Percentiles rank a stretch among this genome's conserved stretches.
phyloP scores from a whole-genome alignment of 306 rosid species.

The Cicer chorassanicum region DNA sequence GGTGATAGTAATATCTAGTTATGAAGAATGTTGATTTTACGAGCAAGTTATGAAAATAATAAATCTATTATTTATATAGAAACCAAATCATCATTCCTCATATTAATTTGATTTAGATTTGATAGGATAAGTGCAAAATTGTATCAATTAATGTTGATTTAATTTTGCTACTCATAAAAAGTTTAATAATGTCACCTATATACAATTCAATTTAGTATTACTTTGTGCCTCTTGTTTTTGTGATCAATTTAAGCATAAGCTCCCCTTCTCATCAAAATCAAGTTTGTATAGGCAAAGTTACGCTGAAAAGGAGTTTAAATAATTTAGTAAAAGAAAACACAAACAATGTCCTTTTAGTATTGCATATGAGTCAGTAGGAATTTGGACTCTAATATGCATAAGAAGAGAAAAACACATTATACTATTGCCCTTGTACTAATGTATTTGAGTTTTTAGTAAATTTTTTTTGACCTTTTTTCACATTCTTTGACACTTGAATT shows the following conservation, averaged over 20 bases:
- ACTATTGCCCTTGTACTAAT: too few species aligned
- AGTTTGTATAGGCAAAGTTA: background rate
- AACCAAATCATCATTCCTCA: background rate
- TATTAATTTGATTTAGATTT: slow-evolving; percentile 9
- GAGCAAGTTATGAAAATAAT: background rate
- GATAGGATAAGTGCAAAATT: background rate
- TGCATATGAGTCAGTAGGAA: background rate
- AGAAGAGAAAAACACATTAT: too few species aligned
- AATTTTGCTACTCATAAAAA: background rate
- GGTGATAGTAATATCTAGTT: background rate
- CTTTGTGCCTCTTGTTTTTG: background rate
- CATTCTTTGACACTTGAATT: background rate
- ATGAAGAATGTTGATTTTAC: background rate
- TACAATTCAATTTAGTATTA: background rate
- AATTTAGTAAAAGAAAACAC: background rate
- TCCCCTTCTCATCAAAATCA: background rate
- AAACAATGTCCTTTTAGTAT: background rate
- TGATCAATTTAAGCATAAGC: background rate
- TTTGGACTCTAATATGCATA: background rate
- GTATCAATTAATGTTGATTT: background rate
- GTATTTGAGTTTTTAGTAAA: background rate
- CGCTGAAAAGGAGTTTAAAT: background rate
- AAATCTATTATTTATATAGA: background rate
- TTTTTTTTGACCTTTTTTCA: too few species aligned
- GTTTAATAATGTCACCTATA: background rate